Base-by-base conservation (phyloP, 768 basidiomycete genomes). In the Pilatotrama ljubarskyi region DNA sequence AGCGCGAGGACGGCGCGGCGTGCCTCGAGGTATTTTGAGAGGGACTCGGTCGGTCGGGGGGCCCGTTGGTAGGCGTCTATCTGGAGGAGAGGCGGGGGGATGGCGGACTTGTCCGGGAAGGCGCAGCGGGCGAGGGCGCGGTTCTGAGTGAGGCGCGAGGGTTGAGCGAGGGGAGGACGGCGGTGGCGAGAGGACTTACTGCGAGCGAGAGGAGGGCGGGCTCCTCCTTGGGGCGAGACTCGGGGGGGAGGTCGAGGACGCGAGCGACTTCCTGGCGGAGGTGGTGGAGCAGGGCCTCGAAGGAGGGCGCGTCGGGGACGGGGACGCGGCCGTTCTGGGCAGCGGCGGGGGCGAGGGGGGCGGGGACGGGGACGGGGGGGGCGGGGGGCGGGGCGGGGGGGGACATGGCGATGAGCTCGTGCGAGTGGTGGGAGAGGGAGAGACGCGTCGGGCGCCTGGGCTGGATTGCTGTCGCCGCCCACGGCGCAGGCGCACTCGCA, bases 341-440 rank as follows among this genome's bases (percentile, higher is more conserved):
- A 35, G 54, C 24, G 40, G 47, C 3, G 52, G n/a, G 10, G 32
- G 29, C 42, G 50, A 35, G 22, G 22, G 56, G 25, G 18, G 55
- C 51, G 35, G 24, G 24, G 36, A 25, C 36, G 25, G 29, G 26
- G 44, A 36, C 41, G 47, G 52, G 43, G 29, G 38, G 13, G 44
- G 24, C 32, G 42, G 15, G 52, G 42, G 22, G 36, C 26, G 44
- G 46, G 36, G 37, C 46, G 26, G 55, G 22, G 36, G 25, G 17
- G 46, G 44, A 40, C 61, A 62, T 62, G 61, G 47, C n/a, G 22
- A 55, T 37, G 55, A 22, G 55, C 35, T 51, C 44, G 51, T 13
- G 46, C 46, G 40, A 32, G 53, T 53, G 61, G 61, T 62, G 61
- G 61, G 56, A 62, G 61, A 58, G 56, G 51, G 56, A 58, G 61